These are phyloP conservation scores for Scalesia atractyloides DNA, from an alignment of 129 eudicot species.

Conservation along the genomic window DNA sequence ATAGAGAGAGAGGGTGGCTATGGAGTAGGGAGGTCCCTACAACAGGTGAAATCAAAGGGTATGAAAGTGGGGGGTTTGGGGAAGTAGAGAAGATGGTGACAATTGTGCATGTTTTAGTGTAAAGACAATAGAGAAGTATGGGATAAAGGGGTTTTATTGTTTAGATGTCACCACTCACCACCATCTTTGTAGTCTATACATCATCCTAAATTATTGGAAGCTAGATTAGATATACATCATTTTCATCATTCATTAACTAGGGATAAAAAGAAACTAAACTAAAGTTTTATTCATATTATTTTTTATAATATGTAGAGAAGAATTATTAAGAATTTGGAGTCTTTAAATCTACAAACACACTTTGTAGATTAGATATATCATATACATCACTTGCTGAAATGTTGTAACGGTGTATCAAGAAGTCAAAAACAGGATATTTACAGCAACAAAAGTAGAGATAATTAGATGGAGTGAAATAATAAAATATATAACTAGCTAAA, in stretches of 20 bases:
- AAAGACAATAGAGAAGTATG: constrained; percentile 36
- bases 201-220: constrained; percentile 29
- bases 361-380: neutral
- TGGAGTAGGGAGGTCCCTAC: constrained; percentile 31
- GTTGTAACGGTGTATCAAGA: neutral
- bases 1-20: constrained; percentile 8
- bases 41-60: constrained; percentile 35
- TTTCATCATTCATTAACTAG: constrained; percentile 4
- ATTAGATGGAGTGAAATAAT: too few species aligned
- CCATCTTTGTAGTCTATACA: constrained; percentile 20
- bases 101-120: constrained; percentile 27
- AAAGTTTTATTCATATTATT: neutral
- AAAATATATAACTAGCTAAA: too few species aligned
- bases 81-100: constrained; percentile 22
- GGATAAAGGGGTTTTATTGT: constrained; percentile 33
- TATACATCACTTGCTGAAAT: neutral
- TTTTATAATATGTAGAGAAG: too few species aligned
- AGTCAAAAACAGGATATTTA: neutral
- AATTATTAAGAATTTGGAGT: neutral
- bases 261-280: neutral
- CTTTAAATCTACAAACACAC: neutral
- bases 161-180: constrained; percentile 34
- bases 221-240: constrained; percentile 22
- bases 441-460: neutral
- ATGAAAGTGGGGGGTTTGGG: constrained; percentile 27